phyloP scores from a whole-genome alignment of 164 flowering plant genomes.

The Piper longum region DNA sequence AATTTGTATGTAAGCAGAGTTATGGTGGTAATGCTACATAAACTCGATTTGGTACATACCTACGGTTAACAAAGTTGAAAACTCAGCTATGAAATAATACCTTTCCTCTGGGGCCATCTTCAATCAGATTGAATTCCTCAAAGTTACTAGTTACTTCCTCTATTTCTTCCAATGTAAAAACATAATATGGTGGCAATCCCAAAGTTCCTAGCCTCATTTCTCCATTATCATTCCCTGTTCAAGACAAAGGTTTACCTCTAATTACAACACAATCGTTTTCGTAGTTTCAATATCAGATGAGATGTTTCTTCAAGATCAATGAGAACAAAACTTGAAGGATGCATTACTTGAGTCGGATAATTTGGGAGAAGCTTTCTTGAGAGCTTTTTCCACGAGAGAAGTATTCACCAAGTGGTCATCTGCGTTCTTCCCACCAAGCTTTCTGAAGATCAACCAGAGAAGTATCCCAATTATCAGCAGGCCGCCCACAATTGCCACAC shows the following conservation, averaged over 20 bases:
- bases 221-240: constrained; percentile 38
- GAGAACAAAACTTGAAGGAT: not conserved
- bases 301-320: too few relatives aligned
- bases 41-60: too few relatives aligned
- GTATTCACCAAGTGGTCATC: constrained; percentile 13
- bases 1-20: too few relatives aligned
- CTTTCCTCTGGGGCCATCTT: constrained; percentile 64
- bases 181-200: constrained; percentile 52
- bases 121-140: constrained; percentile 44
- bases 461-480: constrained; percentile 20
- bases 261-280: not conserved
- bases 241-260: constrained; percentile 1
- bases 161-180: constrained; percentile 62
- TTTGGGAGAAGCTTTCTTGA: constrained; percentile 27
- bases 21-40: too few relatives aligned
- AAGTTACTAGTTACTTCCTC: constrained; percentile 63
- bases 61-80: too few relatives aligned
- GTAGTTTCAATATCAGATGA: too few relatives aligned
- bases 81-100: constrained; percentile 13
- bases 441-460: constrained; percentile 20
- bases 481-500: constrained; percentile 32
- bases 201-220: constrained; percentile 37
- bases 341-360: constrained; percentile 40
- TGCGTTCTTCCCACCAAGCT: constrained; percentile 7
- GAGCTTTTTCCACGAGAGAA: constrained; percentile 21